A percentile compares a stretch with the other conserved stretches of the same genome.
Conservation (phyloP, 306 rosid species). For the Gastrolobium villosum region DNA sequence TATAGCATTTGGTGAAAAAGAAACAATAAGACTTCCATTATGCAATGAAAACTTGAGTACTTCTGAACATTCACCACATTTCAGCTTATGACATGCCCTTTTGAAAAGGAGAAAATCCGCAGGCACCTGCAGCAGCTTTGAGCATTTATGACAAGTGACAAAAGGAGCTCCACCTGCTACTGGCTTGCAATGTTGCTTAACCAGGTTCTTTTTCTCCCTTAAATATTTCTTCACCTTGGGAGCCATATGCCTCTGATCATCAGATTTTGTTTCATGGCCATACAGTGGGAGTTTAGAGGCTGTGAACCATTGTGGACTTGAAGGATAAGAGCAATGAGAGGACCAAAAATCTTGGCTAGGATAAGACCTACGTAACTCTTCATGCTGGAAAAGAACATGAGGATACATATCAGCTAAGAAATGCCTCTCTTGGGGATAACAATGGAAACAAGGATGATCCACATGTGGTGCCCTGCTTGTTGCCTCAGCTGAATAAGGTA, state of each 20-base stretch:
- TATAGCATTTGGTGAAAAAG: constrained; percentile 45
- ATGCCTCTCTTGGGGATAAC: constrained; percentile 52
- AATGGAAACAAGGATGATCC: constrained; percentile 58
- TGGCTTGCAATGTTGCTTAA: constrained; percentile 77
- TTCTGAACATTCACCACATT: constrained; percentile 86
- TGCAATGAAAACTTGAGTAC: constrained; percentile 78
- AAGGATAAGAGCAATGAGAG: constrained; percentile 57
- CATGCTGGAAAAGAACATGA: constrained; percentile 45
- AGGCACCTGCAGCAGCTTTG: constrained; percentile 71
- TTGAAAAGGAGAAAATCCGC: constrained; percentile 78
- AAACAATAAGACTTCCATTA: constrained; percentile 65
- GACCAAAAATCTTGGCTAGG: constrained; percentile 53
- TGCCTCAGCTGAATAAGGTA: constrained; percentile 80
- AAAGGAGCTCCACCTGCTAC: constrained; percentile 94
- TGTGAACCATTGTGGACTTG: constrained; percentile 58
- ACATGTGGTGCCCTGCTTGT: constrained; percentile 61
- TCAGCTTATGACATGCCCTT: constrained; percentile 66
- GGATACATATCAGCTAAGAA: constrained; percentile 64
- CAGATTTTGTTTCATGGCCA: constrained; percentile 56
- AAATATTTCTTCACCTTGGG: constrained; percentile 54
- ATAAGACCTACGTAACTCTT: constrained; percentile 52
- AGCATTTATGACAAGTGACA: constrained; percentile 78
- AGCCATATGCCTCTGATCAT: constrained; percentile 56
- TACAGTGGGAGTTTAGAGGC: constrained; percentile 55
- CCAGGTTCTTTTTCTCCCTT: constrained; percentile 59